Evolutionary conservation across 805 yeast species (phyloP).

Genomic region (Kodamaea leandrae): DNA sequence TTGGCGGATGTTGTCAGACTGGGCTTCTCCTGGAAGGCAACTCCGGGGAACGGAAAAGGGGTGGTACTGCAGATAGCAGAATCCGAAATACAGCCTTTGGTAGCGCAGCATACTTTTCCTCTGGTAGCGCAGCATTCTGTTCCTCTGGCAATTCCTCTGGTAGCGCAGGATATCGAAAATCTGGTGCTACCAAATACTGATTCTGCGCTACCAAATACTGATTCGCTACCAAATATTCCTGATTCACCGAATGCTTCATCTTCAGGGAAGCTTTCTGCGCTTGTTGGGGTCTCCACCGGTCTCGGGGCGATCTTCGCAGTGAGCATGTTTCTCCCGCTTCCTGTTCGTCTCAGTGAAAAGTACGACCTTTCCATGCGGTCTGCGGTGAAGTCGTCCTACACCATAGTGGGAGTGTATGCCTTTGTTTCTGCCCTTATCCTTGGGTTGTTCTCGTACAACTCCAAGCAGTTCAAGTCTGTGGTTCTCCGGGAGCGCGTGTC

Average conservation of each 20-base stretch:
- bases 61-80: no score
- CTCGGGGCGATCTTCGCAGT: conserved; percentile 68
- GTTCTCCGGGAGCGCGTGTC: not conserved
- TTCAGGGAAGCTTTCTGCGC: conserved; percentile 54
- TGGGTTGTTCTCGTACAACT: conserved; percentile 45
- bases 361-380: conserved; percentile 32
- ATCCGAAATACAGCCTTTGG: no score
- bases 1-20: conserved; percentile 51
- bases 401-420: conserved; percentile 45
- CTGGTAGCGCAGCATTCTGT: not conserved
- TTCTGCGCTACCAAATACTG: no score
- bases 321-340: conserved; percentile 52
- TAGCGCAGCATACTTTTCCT: not conserved
- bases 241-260: no score
- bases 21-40: conserved; percentile 36
- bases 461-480: conserved; percentile 13
- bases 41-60: conserved; percentile 13
- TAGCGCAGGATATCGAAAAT: conserved; percentile 1
- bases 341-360: conserved; percentile 44
- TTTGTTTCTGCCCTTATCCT: conserved; percentile 38
- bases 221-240: no score
- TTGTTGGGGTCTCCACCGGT: conserved; percentile 62
- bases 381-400: conserved; percentile 49
- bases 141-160: not conserved
- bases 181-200: no score